Conservation (phyloP, 139 green algal genomes). For the Tetradesmus lagerheimii region DNA sequence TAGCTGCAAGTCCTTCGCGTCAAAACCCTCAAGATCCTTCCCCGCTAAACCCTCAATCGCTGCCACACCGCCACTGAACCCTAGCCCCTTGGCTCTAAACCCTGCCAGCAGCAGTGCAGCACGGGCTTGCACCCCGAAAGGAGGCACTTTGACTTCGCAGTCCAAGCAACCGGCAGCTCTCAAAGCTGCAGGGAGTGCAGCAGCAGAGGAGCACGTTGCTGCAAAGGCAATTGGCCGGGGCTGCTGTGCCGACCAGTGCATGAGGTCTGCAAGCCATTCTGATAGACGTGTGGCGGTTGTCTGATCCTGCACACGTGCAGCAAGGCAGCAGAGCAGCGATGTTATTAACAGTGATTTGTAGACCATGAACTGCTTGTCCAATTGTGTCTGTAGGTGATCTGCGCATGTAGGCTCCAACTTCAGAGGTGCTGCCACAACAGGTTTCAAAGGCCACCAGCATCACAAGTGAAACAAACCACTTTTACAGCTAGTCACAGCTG, state of each 20-base stretch:
- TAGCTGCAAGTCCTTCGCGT: constrained; percentile 77
- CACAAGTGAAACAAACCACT: too few relatives aligned
- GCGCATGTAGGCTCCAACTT: too few relatives aligned
- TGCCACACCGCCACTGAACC: not conserved
- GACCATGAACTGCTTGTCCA: too few relatives aligned
- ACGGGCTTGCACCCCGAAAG: constrained; percentile 61
- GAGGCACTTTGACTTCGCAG: constrained; percentile 55
- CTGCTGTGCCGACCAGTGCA: constrained; percentile 32
- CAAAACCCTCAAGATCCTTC: constrained; percentile 61
- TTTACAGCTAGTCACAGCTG: too few relatives aligned
- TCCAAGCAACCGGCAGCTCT: constrained; percentile 70
- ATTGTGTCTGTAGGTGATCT: too few relatives aligned
- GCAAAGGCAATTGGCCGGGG: constrained; percentile 23
- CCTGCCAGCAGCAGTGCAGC: constrained; percentile 62
- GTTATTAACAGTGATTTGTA: too few relatives aligned
- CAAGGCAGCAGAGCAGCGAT: not conserved
- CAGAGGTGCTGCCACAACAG: too few relatives aligned
- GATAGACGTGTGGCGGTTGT: constrained; percentile 26
- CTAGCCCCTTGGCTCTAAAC: constrained; percentile 34
- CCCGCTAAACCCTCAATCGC: constrained; percentile 39
- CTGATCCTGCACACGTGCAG: too few relatives aligned
- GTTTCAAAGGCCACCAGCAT: too few relatives aligned
- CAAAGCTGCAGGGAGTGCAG: constrained; percentile 60
- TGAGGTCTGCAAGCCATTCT: constrained; percentile 35
- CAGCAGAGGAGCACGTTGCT: constrained; percentile 19